These are phyloP conservation scores for Tolypocladium paradoxum DNA, from an alignment of 2,329 filamentous ascomycete genomes.

Conservation along the genomic window DNA sequence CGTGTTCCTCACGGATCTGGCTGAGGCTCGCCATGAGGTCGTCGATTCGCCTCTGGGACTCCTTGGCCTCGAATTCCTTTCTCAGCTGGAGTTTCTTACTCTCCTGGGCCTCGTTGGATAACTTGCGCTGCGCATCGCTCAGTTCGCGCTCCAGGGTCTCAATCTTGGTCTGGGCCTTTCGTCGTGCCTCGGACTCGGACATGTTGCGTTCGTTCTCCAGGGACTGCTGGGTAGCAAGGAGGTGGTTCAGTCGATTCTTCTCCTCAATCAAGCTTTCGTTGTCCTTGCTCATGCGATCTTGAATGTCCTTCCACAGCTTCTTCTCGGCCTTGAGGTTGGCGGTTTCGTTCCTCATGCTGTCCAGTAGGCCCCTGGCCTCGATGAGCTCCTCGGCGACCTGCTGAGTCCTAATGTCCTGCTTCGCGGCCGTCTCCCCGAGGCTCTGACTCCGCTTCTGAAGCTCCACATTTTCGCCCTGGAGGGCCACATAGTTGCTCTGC, in stretches of 20 bases:
- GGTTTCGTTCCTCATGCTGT: slow-evolving; percentile 82
- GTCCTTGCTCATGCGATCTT: slow-evolving; percentile 77
- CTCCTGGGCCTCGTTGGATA: slow-evolving; percentile 75
- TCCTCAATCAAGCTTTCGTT: slow-evolving; percentile 80
- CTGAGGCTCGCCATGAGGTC: slow-evolving; percentile 74
- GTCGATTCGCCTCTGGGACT: slow-evolving; percentile 84
- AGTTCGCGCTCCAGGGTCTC: slow-evolving; percentile 75
- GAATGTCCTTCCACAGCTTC: slow-evolving; percentile 86
- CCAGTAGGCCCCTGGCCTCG: slow-evolving; percentile 68
- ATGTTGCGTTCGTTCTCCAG: slow-evolving; percentile 88
- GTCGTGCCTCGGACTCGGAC: slow-evolving; percentile 67
- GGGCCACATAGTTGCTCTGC: slow-evolving; percentile 72
- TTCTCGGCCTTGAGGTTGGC: slow-evolving; percentile 93
- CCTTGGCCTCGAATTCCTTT: slow-evolving; percentile 82
- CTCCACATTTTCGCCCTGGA: slow-evolving; percentile 77
- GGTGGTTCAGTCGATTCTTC: slow-evolving; percentile 68
- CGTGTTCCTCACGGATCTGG: slow-evolving; percentile 74
- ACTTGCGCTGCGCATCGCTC: slow-evolving; percentile 65
- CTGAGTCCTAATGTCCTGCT: slow-evolving; percentile 81
- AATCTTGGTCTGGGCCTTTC: slow-evolving; percentile 66
- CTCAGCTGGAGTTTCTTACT: slow-evolving; percentile 71
- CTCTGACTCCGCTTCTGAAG: slow-evolving; percentile 71
- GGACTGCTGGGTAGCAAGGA: slow-evolving; percentile 76
- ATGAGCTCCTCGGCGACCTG: slow-evolving; percentile 90
- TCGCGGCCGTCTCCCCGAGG: slow-evolving; percentile 73